Evolutionary conservation across 495 filamentous ascomycete species (phyloP).

Genomic region (Beverwykella pulmonaria): DNA sequence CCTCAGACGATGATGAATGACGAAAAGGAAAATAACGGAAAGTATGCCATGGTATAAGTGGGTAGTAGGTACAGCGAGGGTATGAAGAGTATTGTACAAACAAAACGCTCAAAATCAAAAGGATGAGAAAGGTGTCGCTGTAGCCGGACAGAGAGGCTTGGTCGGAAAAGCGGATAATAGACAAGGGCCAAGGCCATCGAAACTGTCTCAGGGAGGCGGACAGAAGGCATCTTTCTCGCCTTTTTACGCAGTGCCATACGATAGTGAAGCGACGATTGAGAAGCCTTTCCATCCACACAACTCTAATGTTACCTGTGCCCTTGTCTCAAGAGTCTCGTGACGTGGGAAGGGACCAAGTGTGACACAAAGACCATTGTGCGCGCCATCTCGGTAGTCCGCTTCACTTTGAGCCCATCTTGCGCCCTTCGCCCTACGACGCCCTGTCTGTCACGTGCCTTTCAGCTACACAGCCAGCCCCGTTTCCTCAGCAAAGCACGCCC

Average conservation of each 20-base stretch:
- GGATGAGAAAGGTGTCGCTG: not conserved
- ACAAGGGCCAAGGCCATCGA: no score
- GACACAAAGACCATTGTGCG: not conserved
- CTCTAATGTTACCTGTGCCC: not conserved
- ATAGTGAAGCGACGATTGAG: not conserved
- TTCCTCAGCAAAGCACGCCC: slow-evolving; percentile 14
- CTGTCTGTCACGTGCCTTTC: slow-evolving; percentile 17
- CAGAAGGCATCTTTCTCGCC: no score
- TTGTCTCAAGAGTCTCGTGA: not conserved
- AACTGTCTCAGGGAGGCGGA: no score
- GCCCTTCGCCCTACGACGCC: not conserved
- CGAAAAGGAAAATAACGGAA: not conserved
- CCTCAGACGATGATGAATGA: not conserved
- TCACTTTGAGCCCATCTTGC: not conserved
- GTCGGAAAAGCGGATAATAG: no score
- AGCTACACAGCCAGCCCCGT: not conserved
- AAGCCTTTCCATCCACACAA: not conserved
- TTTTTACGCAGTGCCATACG: no score
- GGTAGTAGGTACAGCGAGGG: slow-evolving; percentile 21
- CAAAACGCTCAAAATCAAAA: not conserved
- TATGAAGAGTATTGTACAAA: slow-evolving; percentile 14
- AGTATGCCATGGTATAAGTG: not conserved
- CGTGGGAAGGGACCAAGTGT: not conserved
- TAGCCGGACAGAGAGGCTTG: no score
- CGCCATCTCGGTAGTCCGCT: not conserved